Evolutionary conservation across 169 alveolate genomes (phyloP), one percentile per base, ranked within the genome.

Genomic region (Ichthyophthirius multifiliis): DNA sequence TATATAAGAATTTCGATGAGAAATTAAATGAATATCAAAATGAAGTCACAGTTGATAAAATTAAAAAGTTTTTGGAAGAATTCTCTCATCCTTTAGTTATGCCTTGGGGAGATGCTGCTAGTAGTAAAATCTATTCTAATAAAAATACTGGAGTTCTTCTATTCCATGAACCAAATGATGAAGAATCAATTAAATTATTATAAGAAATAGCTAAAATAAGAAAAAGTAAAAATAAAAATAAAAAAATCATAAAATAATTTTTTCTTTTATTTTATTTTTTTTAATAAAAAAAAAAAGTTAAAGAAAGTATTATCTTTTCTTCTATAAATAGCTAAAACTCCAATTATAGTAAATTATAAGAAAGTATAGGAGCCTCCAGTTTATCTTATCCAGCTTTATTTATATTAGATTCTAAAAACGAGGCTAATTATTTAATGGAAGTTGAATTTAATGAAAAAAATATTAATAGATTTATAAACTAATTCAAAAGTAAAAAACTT

Each of bases 61-160:
- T 55, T 15, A 39, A 39, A 55, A 55, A 55, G 5, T 55, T 55
- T 39, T 27, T 55, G 23, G 71, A 55, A 2, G 71, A 55, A 3
- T 55, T 20, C 71, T 55, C 71, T 55, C 71, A 55, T 23, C 71
- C 71, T 20, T 27, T 55, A 10, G 71, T 55, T 27, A 27, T 55
- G 43, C 71, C 71, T 55, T 55, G 71, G 71, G 39, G 71, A 10
- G 71, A 55, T 15, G 31, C 39, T 55, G 71, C 71, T 27, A 27
- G 43, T 15, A 10, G 43, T 5, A 55, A 55, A 39, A 55, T 55
- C 5, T 55, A 55, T 55, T 55, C 71, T 55, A 39, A 55, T 18
- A 55, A 55, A 27, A 55, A 55, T 1, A 5, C 31, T 6, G 71
- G 71, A 27, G 71, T 55, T 39, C 71, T 55, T 23, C 31, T 55